A percentile compares a stretch with the other conserved stretches of the same genome.
phyloP scores from a whole-genome alignment of 768 basidiomycete species.

The Tylopilus balloui region DNA sequence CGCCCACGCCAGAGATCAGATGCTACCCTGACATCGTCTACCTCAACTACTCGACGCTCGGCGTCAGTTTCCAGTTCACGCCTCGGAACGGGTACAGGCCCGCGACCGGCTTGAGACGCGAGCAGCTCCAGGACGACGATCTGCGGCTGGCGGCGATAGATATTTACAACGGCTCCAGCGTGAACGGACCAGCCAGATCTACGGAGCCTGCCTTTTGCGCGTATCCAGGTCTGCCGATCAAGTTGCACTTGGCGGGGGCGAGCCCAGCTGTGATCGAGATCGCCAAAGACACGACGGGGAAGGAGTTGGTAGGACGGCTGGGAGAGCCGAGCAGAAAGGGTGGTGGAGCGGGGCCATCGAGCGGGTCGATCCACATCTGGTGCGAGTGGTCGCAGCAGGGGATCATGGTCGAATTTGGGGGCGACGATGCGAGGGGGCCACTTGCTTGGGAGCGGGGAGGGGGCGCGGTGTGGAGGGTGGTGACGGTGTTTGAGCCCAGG shows the following conservation, averaged over 20 bases:
- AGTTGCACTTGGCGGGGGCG: conserved; percentile 36
- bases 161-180: conserved; percentile 63
- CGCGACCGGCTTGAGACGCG: conserved; percentile 38
- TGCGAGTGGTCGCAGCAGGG: conserved; percentile 85
- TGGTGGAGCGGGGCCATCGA: conserved; percentile 79
- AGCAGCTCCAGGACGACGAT: conserved; percentile 46
- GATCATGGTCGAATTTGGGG: conserved; percentile 83
- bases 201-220: conserved; percentile 54
- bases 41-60: conserved; percentile 76
- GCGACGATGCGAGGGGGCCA: conserved; percentile 69
- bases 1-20: conserved; percentile 57
- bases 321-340: conserved; percentile 92
- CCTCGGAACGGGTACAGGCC: conserved; percentile 66
- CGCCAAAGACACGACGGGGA: conserved; percentile 54
- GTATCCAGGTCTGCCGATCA: conserved; percentile 54
- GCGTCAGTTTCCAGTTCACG: conserved; percentile 75
- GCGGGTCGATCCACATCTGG: conserved; percentile 87
- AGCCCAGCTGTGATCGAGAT: conserved; percentile 44
- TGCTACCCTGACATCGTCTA: conserved; percentile 81
- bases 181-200: conserved; percentile 36
- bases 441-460: conserved; percentile 87
- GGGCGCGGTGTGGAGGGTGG: conserved; percentile 72
- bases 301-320: conserved; percentile 66
- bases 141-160: conserved; percentile 70
- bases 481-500: conserved; percentile 53